Evolutionary conservation across 495 filamentous ascomycete genomes (phyloP).

Genomic region (Penicillium maclennaniae): DNA sequence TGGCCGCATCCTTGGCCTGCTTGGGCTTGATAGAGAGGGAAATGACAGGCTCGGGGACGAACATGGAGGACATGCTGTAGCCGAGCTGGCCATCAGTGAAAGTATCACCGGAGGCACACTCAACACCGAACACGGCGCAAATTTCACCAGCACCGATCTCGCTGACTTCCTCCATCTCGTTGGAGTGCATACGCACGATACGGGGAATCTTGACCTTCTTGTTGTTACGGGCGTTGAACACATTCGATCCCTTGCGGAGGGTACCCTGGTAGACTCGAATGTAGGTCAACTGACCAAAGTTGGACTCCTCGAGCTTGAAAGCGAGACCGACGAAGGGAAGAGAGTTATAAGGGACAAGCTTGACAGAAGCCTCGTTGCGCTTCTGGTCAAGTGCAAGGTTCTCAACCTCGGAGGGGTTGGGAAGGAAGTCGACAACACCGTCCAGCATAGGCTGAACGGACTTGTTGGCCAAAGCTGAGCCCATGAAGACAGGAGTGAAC

Average conservation of each 20-base stretch:
- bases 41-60: conserved; percentile 96
- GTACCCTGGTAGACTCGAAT: conserved; percentile 97
- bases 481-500: conserved; percentile 96
- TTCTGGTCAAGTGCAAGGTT: conserved; percentile 85
- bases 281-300: conserved; percentile 97
- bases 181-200: conserved; percentile 99
- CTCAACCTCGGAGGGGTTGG: conserved; percentile 85
- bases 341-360: conserved; percentile 87
- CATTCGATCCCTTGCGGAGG: conserved; percentile 78
- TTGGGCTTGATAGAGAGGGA: conserved; percentile 97
- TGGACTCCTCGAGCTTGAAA: conserved; percentile 99
- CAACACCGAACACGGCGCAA: conserved; percentile 96
- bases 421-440: conserved; percentile 92
- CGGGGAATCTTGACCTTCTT: conserved; percentile 97
- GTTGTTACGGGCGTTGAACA: conserved; percentile 89
- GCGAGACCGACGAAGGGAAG: conserved; percentile 93
- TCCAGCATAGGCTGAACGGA: conserved; percentile 96
- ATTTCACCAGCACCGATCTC: conserved; percentile 97
- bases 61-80: conserved; percentile 98
- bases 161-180: conserved; percentile 95
- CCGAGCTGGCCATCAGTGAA: conserved; percentile 94
- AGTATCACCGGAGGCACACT: conserved; percentile 96
- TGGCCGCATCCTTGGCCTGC: conserved; percentile 82
- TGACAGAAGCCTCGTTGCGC: conserved; percentile 72
- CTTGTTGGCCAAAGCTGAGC: conserved; percentile 91